Base-by-base conservation (phyloP, 805 yeast species). In the Saturnispora dispora region DNA sequence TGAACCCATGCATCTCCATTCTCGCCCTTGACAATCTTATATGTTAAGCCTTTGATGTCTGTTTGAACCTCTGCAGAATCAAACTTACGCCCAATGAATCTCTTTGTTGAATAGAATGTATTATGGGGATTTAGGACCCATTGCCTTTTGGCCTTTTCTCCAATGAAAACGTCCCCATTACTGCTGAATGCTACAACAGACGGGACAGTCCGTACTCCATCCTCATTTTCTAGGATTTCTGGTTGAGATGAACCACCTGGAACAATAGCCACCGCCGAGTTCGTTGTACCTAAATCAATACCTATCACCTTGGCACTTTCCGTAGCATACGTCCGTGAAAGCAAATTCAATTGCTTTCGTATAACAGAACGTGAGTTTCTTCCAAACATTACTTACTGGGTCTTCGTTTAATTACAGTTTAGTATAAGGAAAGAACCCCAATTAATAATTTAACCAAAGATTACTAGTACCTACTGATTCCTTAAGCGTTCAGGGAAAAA, bases 1-100 rank as follows among this genome's bases (percentile, higher is more conserved):
- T 88, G 88, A 52, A 89, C 81, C 96, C 96, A 89, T 53, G 96
- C 96, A 67, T 90, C 97, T 59, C 96, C 96, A 68, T 90, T 90
- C 57, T 76, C 69, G 78, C 88, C 48, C 76, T 88, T 83, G 63
- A 86, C 85, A 59, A 89, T 88, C 75, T 84, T 81, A 82, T 87
- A 89, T 51, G 97, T 96, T 50, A 89, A 91, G 71, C 85, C 83
- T 62, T 77, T 76, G 64, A 88, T 75, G 70, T 90, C 96, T 72
- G 85, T 82, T 73, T 88, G 96, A 56, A 90, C 96, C 73, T 89
- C 97, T 52, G 71, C 64, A 70, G 90, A 96, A 67, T 81, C 85
- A 70, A 81, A 89, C 69, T 96, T 85, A 65, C 97, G 82, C 63
- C 97, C 97, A 64, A 89, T 90, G 66, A 89, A 77, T 72, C 97